Conservation (phyloP, 257 asterid species). For the Cordia subcordata region DNA sequence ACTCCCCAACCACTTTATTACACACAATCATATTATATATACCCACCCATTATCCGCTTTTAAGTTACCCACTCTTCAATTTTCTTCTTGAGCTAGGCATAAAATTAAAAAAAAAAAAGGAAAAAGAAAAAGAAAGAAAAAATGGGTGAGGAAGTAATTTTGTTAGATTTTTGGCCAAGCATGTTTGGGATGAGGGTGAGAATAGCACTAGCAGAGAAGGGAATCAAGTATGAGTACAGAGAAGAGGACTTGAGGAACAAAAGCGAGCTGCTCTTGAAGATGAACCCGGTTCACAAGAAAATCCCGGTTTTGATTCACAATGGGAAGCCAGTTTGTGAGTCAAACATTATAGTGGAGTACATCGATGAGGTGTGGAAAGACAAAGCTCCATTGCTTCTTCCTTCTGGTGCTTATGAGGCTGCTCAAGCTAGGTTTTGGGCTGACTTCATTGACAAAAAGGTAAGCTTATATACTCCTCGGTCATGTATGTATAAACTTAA, state of each 20-base stretch:
- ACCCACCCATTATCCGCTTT: too few species aligned
- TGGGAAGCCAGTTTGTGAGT: conserved; percentile 25
- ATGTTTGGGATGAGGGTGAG: conserved; percentile 21
- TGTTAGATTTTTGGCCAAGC: conserved; percentile 19
- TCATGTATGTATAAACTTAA: too few species aligned
- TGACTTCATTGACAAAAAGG: conserved; percentile 22
- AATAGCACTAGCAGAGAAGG: conserved; percentile 28
- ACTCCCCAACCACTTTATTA: not conserved
- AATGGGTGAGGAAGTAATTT: conserved; percentile 22
- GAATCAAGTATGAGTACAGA: conserved; percentile 15
- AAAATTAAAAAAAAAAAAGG: too few species aligned
- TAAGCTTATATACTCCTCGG: not conserved
- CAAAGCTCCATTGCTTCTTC: conserved; percentile 16
- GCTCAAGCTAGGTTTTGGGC: conserved; percentile 10
- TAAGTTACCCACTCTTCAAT: too few species aligned
- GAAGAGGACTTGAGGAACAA: conserved; percentile 23
- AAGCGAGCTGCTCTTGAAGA: conserved; percentile 11
- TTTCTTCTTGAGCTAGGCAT: too few species aligned
- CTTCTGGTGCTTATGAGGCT: conserved; percentile 12
- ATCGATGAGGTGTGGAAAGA: conserved; percentile 22
- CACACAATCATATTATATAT: too few species aligned
- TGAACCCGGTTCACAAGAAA: conserved; percentile 31
- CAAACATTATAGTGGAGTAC: conserved; percentile 16
- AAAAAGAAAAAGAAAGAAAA: too few species aligned
- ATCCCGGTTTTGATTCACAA: conserved; percentile 29